Conservation (phyloP, 768 basidiomycete genomes). For the Floccularia luteovirens region DNA sequence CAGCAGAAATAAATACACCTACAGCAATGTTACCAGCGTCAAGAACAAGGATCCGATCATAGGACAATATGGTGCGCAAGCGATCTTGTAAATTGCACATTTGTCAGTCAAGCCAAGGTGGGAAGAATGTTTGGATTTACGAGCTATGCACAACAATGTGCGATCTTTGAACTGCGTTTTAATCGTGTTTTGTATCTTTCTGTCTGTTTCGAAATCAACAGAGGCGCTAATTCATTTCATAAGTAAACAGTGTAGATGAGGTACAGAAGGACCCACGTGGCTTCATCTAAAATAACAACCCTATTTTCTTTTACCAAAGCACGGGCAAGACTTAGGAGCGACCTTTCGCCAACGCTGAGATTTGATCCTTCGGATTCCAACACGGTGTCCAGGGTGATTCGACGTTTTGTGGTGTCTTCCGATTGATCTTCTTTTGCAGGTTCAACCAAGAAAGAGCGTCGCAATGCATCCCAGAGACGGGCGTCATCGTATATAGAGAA, state of each 20-base stretch:
- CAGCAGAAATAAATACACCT: conserved; percentile 5
- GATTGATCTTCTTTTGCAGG: conserved; percentile 30
- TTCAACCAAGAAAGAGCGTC: conserved; percentile 39
- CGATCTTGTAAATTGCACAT: conserved; percentile 37
- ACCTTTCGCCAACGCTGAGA: conserved; percentile 64
- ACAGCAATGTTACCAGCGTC: conserved; percentile 53
- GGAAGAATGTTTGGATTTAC: conserved; percentile 29
- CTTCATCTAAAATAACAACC: conserved; percentile 78
- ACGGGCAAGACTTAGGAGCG: conserved; percentile 69
- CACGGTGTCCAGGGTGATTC: conserved; percentile 62
- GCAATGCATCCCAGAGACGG: conserved; percentile 66
- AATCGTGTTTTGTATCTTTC: conserved; percentile 79
- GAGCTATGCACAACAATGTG: conserved; percentile 74
- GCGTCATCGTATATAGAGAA: conserved; percentile 60
- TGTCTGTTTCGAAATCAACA: conserved; percentile 74
- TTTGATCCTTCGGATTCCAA: conserved; percentile 76
- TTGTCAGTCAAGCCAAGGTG: conserved; percentile 9
- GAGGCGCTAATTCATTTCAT: conserved; percentile 34
- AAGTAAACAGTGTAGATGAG: not conserved
- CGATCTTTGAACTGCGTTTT: conserved; percentile 62
- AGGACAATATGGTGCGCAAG: conserved; percentile 68
- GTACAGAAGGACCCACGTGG: conserved; percentile 31
- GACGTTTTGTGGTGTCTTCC: conserved; percentile 32
- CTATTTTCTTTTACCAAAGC: conserved; percentile 72
- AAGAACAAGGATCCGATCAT: conserved; percentile 67